Evolutionary conservation across 306 rosid species (phyloP), one percentile per base, ranked within the genome.

Genomic region (Pyrus communis): DNA sequence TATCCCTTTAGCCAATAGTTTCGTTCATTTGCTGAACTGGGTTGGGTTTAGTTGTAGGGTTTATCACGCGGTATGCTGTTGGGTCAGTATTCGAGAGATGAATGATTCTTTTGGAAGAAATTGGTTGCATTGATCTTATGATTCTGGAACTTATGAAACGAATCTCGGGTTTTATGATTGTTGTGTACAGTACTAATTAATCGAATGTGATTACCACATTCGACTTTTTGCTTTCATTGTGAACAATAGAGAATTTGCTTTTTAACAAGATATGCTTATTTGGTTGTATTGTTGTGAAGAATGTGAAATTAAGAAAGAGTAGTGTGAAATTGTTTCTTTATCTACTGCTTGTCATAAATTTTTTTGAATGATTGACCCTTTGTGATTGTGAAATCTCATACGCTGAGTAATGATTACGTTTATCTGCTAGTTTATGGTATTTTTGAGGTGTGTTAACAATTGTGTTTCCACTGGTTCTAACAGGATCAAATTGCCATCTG

Each of bases 401-500:
- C 0, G 54, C 18, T 14, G 54, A 15, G 42, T 1, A 38, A 35
- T 0, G 40, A 7, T 2, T 35, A 33, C 1, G 42, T 38, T 7
- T 38, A 38, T 38, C 2, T 1, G 42, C 2, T 52, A 38, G 42
- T 38, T 7, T 38, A 17, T 51, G 21, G 55, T 51, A 14, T 15
- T 15, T 18, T 18, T 6, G 55, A 51, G 55, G 7, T 1, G 9
- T 15, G 55, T 49, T 15, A 5, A 49, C 55, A 49, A 60, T 14
- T 27, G 28, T 18, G 21, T 42, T 43, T 27, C 3, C 12, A 21
- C 40, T 1, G 63, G 69, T 73, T 60, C 59, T 75, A 17, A 43
- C 46, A 75, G 78, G 61, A 62, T 75, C 46, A 75, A 75, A 45
- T 45, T 75, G n/a, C 78, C 78, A 12, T 75, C 78, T 11, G 78